Conservation (phyloP, 176 grass and related monocot genomes). For the Puccinellia tenuiflora region DNA sequence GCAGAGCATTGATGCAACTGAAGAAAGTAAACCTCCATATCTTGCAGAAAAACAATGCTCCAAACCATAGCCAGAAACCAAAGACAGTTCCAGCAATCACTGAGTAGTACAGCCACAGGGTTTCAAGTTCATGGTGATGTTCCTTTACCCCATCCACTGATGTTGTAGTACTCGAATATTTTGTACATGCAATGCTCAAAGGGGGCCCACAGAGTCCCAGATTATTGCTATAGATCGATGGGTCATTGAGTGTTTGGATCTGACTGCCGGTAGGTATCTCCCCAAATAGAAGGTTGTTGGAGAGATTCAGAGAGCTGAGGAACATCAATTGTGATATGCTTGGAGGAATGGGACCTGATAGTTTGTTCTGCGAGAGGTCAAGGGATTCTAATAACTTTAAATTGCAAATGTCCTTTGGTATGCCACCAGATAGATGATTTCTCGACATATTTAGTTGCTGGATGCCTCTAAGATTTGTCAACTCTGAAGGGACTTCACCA, state of each 20-base stretch:
- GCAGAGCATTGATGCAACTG: neutral
- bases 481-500: neutral
- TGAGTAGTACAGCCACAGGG: neutral
- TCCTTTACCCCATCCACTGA: neutral
- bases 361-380: conserved; percentile 7
- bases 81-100: neutral
- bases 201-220: neutral
- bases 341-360: neutral
- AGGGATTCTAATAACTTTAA: neutral
- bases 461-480: neutral
- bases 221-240: neutral
- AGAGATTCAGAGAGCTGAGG: neutral
- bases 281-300: neutral
- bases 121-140: neutral
- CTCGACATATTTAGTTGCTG: conserved; percentile 15
- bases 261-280: neutral
- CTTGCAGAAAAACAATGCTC: neutral
- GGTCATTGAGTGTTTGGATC: neutral
- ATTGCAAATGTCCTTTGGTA: neutral
- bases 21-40: neutral
- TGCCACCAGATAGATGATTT: neutral
- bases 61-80: neutral
- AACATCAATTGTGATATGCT: neutral
- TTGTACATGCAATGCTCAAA: neutral
- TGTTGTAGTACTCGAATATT: accelerated